Base-by-base conservation (phyloP, 257 asterid species). In the Capsicum baccatum region DNA sequence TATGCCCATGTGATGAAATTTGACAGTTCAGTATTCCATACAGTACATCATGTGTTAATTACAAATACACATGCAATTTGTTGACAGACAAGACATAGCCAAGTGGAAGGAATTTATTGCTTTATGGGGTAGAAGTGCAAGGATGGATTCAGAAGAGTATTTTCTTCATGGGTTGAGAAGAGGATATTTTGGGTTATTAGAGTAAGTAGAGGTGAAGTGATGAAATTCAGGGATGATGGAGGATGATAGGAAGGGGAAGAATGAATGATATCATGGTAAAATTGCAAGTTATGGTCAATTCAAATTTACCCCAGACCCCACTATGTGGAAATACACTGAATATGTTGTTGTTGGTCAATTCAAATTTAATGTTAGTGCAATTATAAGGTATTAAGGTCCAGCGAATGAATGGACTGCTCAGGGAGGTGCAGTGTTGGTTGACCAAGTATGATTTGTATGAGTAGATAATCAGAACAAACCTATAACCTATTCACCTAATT, bases 11-110 rank as follows among this genome's bases (percentile, higher is more conserved):
- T 37, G 26, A 69, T 69, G 78, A 16, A 69, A 8, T 69, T 16
- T 39, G 15, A 26, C 78, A 9, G 3, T 69, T 69, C 54, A 39
- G 50, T 68, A 37, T 68, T 68, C 78, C 54, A 68, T 52, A 14
- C 47, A 68, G 39, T 52, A 14, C 47, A 68, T 39, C 78, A 37
- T 37, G 69, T 71, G 56, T 66, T 69, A 66, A 68, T 79, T 87
- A 89, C 89, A 26, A 26, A 26, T 26, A 26, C 33, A 26, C 33
- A 26, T 26, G 33, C 33, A 26, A 26, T 26, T 26, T 26, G 33
- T 26, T 26, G 33, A 26, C 33, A 26, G 33, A 26, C 33, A 26
- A 26, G 33, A 26, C 33, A 26, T 26, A 26, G 33, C 33, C 33
- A 26, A 26, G 33, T 26, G 33, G 33, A 26, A 26, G 33, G 33